These are phyloP conservation scores for Mucor sp. DNA, from an alignment of 371 early-diverging fungal species.

Conservation along the genomic window DNA sequence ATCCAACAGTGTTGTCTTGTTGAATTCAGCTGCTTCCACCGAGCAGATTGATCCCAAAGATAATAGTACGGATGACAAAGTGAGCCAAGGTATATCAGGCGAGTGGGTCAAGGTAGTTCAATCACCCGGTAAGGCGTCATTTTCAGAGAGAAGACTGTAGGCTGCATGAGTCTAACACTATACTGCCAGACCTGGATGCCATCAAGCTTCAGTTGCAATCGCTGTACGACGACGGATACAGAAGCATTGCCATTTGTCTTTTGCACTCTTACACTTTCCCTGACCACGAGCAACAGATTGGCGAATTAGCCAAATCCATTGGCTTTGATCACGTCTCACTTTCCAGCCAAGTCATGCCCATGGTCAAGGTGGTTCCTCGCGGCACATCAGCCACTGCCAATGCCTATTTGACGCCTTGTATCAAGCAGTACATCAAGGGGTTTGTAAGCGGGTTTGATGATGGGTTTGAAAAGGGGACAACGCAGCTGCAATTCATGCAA, in stretches of 20 bases:
- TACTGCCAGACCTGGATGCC: constrained; percentile 21
- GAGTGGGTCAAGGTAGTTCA: constrained; percentile 80
- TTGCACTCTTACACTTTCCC: constrained; percentile 93
- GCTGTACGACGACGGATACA: constrained; percentile 73
- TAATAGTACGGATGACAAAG: constrained; percentile 12
- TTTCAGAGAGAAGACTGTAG: not conserved
- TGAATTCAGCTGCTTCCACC: constrained; percentile 67
- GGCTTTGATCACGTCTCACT: constrained; percentile 87
- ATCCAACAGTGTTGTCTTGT: constrained; percentile 66
- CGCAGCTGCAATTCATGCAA: constrained; percentile 94
- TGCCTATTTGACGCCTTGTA: constrained; percentile 93
- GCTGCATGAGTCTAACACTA: not conserved
- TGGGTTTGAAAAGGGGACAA: constrained; percentile 54
- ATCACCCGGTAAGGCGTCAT: constrained; percentile 59
- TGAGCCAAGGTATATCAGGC: constrained; percentile 80
- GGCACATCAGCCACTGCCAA: constrained; percentile 91
- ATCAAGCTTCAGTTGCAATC: constrained; percentile 62
- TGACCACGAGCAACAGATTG: constrained; percentile 81
- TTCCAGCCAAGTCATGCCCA: constrained; percentile 86
- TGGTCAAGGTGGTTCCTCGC: constrained; percentile 94
- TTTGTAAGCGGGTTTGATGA: constrained; percentile 89
- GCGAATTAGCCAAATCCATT: constrained; percentile 66
- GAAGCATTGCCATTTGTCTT: constrained; percentile 87
- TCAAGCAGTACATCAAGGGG: constrained; percentile 80
- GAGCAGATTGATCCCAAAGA: constrained; percentile 46